Conservation (phyloP, 192 early-diverging fungal genomes). For the Geranomyces variabilis region DNA sequence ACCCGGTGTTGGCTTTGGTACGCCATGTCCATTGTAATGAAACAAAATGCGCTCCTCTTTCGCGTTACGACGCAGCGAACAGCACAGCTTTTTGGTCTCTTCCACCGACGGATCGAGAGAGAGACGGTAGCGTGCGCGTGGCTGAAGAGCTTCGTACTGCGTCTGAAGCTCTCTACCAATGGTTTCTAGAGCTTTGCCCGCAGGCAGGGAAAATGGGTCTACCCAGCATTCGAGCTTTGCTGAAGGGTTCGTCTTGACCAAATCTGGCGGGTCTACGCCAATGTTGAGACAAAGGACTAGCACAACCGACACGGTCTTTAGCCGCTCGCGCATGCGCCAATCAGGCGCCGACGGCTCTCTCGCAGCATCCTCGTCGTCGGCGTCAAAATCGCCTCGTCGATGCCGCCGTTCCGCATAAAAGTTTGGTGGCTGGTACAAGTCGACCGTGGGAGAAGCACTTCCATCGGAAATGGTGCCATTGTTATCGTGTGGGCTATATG, state of each 20-base stretch:
- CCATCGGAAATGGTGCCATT: no score
- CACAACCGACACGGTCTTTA: constrained; percentile 85
- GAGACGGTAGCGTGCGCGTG: constrained; percentile 78
- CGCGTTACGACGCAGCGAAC: constrained; percentile 76
- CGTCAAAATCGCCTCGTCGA: background rate
- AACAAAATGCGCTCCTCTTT: constrained; percentile 95
- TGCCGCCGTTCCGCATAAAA: constrained; percentile 22
- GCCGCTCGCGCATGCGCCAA: constrained; percentile 69
- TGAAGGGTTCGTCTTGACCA: constrained; percentile 82
- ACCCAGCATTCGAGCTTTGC: constrained; percentile 96
- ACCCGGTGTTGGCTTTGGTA: constrained; percentile 88
- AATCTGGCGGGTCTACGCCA: constrained; percentile 93
- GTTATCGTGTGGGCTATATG: background rate
- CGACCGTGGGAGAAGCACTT: background rate
- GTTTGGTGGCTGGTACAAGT: constrained; percentile 15
- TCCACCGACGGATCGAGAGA: constrained; percentile 91
- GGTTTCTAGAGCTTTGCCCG: constrained; percentile 78
- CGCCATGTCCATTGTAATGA: constrained; percentile 98
- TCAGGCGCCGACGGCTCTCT: constrained; percentile 38
- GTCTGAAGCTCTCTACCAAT: constrained; percentile 90
- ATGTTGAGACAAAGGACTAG: constrained; percentile 93
- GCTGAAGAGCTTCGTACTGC: constrained; percentile 92
- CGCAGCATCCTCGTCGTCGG: background rate
- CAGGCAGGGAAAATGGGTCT: constrained; percentile 80
- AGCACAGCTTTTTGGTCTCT: constrained; percentile 88